Percentiles rank a stretch among this genome's conserved stretches.
phyloP scores from a whole-genome alignment of 495 filamentous ascomycete genomes.

The Extremus antarcticus region DNA sequence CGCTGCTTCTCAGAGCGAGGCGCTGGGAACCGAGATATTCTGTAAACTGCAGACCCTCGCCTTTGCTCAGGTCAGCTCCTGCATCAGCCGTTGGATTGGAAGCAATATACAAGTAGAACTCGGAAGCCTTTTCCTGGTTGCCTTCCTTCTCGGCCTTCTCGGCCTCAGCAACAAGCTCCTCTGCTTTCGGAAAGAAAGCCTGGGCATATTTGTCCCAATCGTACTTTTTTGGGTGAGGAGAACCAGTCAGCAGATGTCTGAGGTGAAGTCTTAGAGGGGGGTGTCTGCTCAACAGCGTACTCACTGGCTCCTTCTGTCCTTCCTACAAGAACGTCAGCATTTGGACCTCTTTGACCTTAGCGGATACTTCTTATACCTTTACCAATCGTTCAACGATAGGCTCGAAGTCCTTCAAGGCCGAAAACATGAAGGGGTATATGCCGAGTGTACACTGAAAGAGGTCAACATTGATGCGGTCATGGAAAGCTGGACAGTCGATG shows the following conservation, averaged over 20 bases:
- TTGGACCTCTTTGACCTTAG: too few species aligned
- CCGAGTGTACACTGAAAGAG: constrained; percentile 44
- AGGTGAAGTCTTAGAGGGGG: too few species aligned
- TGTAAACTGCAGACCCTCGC: constrained; percentile 58
- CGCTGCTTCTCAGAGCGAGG: constrained; percentile 47
- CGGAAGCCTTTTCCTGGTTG: constrained; percentile 41
- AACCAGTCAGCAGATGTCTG: too few species aligned
- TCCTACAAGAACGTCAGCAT: constrained; percentile 9
- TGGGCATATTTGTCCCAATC: constrained; percentile 51
- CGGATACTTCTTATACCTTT: too few species aligned
- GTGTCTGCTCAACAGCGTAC: too few species aligned
- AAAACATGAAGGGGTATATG: constrained; percentile 74
- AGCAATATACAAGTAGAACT: constrained; percentile 45
- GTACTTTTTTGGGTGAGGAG: too few species aligned
- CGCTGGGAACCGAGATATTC: constrained; percentile 62
- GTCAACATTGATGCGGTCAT: too few species aligned
- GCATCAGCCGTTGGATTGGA: too few species aligned
- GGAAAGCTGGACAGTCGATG: too few species aligned
- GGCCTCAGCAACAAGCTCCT: constrained; percentile 40
- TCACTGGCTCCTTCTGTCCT: constrained; percentile 45
- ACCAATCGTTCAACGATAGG: constrained; percentile 59
- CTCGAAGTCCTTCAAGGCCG: constrained; percentile 56
- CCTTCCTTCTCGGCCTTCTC: constrained; percentile 35
- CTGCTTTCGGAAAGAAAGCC: constrained; percentile 49
- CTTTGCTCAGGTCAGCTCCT: constrained; percentile 14